Percentiles rank a stretch among this genome's conserved stretches.
phyloP scores from a whole-genome alignment of 2,329 filamentous ascomycete genomes.

The Stemphylium vesicarium region DNA sequence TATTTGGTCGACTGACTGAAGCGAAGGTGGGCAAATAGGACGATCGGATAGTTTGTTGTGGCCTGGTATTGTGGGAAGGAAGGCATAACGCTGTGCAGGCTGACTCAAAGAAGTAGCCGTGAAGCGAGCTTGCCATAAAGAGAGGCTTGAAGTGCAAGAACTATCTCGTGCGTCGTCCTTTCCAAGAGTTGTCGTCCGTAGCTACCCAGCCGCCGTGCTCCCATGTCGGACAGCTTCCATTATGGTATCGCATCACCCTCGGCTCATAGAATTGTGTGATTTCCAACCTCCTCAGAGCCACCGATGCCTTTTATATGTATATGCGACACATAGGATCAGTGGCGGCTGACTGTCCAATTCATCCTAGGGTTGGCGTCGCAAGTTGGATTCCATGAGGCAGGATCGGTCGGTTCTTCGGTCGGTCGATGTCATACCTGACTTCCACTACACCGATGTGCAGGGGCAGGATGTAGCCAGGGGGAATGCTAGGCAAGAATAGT shows the following conservation, averaged over 20 bases:
- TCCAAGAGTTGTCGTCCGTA: not conserved
- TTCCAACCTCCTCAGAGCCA: not conserved
- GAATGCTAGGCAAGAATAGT: not conserved
- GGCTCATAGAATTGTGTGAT: not conserved
- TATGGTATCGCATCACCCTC: not conserved
- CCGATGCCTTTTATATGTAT: not conserved
- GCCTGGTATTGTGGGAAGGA: not conserved
- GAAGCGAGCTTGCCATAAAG: not conserved
- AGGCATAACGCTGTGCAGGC: not conserved
- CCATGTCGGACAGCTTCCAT: not conserved
- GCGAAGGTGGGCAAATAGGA: conserved; percentile 1
- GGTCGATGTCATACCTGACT: not conserved
- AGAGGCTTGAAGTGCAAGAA: not conserved
- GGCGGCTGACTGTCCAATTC: not conserved
- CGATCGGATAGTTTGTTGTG: conserved; percentile 13
- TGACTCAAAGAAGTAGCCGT: not conserved
- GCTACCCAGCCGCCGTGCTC: not conserved
- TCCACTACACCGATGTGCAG: not conserved
- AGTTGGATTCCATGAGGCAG: not conserved
- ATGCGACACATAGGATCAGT: not conserved
- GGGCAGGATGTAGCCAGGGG: not conserved
- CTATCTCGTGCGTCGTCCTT: not conserved
- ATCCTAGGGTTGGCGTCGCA: not conserved
- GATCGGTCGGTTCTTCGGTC: not conserved
- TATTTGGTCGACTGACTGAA: conserved; percentile 6